Base-by-base conservation (phyloP, 192 early-diverging fungal genomes). In the Coemansia sp. region DNA sequence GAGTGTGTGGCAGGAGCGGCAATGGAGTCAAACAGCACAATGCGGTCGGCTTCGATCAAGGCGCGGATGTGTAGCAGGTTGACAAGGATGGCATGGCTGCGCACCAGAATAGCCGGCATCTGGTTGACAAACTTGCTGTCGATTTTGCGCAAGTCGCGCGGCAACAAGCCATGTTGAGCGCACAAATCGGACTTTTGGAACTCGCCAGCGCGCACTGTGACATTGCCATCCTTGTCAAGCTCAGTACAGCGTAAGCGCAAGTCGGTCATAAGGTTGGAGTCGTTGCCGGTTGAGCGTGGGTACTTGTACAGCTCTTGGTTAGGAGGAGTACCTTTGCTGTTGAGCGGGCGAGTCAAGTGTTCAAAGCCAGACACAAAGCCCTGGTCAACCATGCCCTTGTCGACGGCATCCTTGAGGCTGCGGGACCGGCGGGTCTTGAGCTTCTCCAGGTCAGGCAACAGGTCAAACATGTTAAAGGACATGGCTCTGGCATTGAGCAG, bases 131-230 rank as follows among this genome's bases (percentile, higher is more conserved):
- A 88, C 37, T 84, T 84, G 69, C 89, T 90, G 64, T 91, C 88
- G 45, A 95, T 87, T 71, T 92, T 94, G 66, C 93, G 87, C 81
- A 96, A 70, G 75, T 96, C 94, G 48, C 94, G 91, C 21, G 93
- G 91, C 78, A 91, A 87, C 57, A 96, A 66, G 1, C 86, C 86
- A 68, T 93, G 91, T 48, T 88, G 83, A 4, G 86, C 85, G 69
- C 93, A 94, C 37, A 96, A 84, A 64, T 93, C 90, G 0, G 88
- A 87, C 71, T 93, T 93, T 59, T 85, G 78, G 64, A 94, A 90
- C 64, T 93, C 89, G 37, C 91, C 91, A 14, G 89, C 90, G 1
- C 87, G 87, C 37, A 86, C 80, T 51, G 87, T 91, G 64, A 92
- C 87, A 53, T 86, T 83, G 21, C 92, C 92, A 53, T 80, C 68